Base-by-base conservation (phyloP, 2,329 filamentous ascomycete species). In the Endoconidiophora polonica region DNA sequence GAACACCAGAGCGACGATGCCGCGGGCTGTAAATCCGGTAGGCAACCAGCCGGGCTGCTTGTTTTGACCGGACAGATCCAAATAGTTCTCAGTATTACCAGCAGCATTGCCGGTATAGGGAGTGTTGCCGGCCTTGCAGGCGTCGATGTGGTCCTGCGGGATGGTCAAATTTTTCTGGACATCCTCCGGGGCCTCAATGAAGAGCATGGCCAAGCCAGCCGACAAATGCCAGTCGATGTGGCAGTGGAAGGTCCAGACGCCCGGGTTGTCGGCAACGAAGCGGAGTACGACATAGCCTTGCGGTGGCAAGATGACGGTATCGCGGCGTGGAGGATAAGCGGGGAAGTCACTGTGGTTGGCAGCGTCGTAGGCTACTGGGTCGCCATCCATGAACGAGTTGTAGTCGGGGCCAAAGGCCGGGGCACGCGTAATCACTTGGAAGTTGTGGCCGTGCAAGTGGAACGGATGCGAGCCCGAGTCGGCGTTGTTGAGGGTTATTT, bases 1-100 rank as follows among this genome's bases (percentile, higher is more conserved):
- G 59, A 88, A 85, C 2, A 81, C 78, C 56, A 91, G 64, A 6
- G 85, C 85, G 1, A 86, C 74, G 36, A 84, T 82, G 4, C 85
- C 86, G 36, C 72, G 71, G 0, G 77, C 62, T 0, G 80, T 85
- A 61, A 88, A 87, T 0, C 84, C 84, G 1, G 66, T 69, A 0
- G 83, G 83, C n/a, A 90, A 59, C 43, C 65, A 70, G 0, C 63
- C 63, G 0, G 77, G 72, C 3, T 71, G 68, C 37, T 60, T 63
- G 52, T 79, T 80, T 53, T 57, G 54, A n/a, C 58, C 58, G 2
- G 37, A 61, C 3, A 77, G 61, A 55, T 81, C 71, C 2, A 76
- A 59, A 7, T 70, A 59, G 48, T 79, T 59, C 2, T 62, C 56
- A 0, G 70, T 75, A 52, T 79, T 79, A 0, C 69, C 77, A 0